Conservation (phyloP, 768 basidiomycete species). For the Amanita muscaria region DNA sequence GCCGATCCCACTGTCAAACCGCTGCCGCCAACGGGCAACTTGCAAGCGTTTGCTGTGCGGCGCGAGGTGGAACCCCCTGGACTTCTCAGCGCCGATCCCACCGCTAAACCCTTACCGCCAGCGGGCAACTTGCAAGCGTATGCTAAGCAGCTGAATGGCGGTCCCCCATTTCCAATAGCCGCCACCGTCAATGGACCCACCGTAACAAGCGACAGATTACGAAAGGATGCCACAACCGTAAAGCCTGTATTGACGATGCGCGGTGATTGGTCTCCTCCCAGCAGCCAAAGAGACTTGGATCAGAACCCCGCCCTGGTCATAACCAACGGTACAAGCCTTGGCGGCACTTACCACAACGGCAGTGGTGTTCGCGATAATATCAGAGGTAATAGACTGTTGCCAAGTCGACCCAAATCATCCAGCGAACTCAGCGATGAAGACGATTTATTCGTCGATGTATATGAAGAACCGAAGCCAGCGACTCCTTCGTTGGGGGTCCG, state of each 20-base stretch:
- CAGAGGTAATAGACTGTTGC: not conserved
- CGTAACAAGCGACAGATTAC: not conserved
- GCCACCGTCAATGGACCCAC: constrained; percentile 1
- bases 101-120: not conserved
- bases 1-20: not conserved
- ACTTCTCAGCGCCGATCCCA: not conserved
- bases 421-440: constrained; percentile 5
- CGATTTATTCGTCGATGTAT: constrained; percentile 12
- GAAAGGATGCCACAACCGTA: not conserved
- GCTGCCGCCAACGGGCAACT: not conserved
- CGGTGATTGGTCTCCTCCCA: not conserved
- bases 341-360: not conserved
- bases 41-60: not conserved
- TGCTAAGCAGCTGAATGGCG: not conserved
- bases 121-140: not conserved
- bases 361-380: not conserved
- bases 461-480: constrained; percentile 2
- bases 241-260: constrained; percentile 1
- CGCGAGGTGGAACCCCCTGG: not conserved
- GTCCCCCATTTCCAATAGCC: not conserved
- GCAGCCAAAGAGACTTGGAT: constrained; percentile 1
- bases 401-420: not conserved
- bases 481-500: constrained; percentile 10
- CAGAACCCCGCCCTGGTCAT: not conserved
- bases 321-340: not conserved